Conservation (phyloP, 306 rosid genomes). For the Prunus mume region DNA sequence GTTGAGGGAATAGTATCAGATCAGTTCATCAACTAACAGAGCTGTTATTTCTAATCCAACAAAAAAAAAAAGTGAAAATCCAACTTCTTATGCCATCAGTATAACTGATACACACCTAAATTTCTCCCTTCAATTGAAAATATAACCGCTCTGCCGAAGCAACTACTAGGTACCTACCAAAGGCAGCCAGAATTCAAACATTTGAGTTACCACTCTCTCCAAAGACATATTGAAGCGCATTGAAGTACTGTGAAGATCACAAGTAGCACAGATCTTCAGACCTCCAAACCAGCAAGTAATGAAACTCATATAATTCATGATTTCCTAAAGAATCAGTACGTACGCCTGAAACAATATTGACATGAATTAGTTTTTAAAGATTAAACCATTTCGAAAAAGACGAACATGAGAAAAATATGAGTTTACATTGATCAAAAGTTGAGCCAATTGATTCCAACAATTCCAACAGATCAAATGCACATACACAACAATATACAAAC, state of each 20-base stretch:
- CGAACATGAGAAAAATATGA: not conserved
- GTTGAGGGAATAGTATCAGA: not conserved
- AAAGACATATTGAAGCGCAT: slow-evolving; percentile 31
- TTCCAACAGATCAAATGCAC: slow-evolving; percentile 1
- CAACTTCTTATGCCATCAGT: slow-evolving; percentile 16
- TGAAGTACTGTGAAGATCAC: slow-evolving; percentile 39
- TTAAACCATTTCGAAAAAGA: not conserved
- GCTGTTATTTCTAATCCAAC: slow-evolving; percentile 13
- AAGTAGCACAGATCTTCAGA: slow-evolving; percentile 39
- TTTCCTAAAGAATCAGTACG: slow-evolving; percentile 35
- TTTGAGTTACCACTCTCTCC: slow-evolving; percentile 39
- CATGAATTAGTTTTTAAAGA: slow-evolving; percentile 10
- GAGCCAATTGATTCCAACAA: not conserved
- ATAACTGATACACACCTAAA: slow-evolving; percentile 15
- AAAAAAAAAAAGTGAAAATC: slow-evolving; percentile 1
- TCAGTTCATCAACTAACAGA: slow-evolving; percentile 8
- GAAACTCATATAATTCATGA: slow-evolving; percentile 45
- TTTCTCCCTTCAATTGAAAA: slow-evolving; percentile 26
- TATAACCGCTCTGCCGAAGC: slow-evolving; percentile 22
- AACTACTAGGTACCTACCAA: slow-evolving; percentile 52
- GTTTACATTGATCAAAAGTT: slow-evolving; percentile 9
- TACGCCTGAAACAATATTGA: slow-evolving; percentile 37
- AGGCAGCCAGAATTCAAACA: slow-evolving; percentile 47
- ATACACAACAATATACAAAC: slow-evolving; percentile 3
- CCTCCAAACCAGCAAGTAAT: slow-evolving; percentile 47